phyloP scores from a whole-genome alignment of 805 yeast genomes.

The Candida silvatica region DNA sequence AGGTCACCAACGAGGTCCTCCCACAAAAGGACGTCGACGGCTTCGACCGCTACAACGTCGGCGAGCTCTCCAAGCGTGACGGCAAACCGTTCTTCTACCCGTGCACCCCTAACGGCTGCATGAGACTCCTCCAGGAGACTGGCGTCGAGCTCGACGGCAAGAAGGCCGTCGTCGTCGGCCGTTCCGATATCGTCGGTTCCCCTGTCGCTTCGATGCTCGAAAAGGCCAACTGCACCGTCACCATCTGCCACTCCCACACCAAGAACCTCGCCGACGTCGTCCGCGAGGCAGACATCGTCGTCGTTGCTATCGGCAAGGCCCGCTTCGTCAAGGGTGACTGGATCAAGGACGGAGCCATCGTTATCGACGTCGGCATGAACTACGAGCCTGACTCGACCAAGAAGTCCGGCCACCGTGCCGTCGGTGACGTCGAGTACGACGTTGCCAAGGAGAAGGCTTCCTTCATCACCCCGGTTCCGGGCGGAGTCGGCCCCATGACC shows the following conservation, averaged over 20 bases:
- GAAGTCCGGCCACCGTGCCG: constrained; percentile 63
- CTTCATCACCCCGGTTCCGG: constrained; percentile 80
- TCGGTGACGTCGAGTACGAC: constrained; percentile 70
- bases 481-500: constrained; percentile 92
- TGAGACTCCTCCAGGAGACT: constrained; percentile 51
- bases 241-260: constrained; percentile 65
- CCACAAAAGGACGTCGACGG: constrained; percentile 78
- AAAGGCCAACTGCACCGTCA: constrained; percentile 68
- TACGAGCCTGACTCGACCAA: constrained; percentile 57
- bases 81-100: constrained; percentile 69
- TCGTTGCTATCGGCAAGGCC: constrained; percentile 71
- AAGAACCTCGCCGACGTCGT: constrained; percentile 38
- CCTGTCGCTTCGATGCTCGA: constrained; percentile 68
- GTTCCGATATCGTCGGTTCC: constrained; percentile 81
- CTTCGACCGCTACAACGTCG: constrained; percentile 68
- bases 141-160: constrained; percentile 52
- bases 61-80: constrained; percentile 66
- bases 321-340: constrained; percentile 67
- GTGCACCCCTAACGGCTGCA: constrained; percentile 78
- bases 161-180: constrained; percentile 76
- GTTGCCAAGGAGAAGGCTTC: constrained; percentile 47
- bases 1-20: constrained; percentile 56
- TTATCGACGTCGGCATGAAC: constrained; percentile 80
- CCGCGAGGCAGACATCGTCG: constrained; percentile 62
- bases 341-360: constrained; percentile 59